phyloP scores from a whole-genome alignment of 495 filamentous ascomycete genomes.

The Pyronema omphalodes region DNA sequence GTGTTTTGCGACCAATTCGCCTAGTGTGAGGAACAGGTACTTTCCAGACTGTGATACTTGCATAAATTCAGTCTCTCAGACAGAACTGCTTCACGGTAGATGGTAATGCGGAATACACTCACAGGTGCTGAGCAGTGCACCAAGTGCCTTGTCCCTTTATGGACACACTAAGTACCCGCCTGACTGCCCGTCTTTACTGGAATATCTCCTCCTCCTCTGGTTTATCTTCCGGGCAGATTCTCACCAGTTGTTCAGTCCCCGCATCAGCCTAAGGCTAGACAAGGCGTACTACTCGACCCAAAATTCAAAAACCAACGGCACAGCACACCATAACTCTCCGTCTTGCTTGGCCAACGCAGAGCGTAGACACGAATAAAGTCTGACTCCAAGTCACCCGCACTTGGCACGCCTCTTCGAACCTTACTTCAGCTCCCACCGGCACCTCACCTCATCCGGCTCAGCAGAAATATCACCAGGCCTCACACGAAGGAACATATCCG shows the following conservation, averaged over 20 bases:
- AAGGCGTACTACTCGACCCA: neutral
- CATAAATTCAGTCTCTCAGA: neutral
- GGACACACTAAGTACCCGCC: neutral
- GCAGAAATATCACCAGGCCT: no score
- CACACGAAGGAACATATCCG: no score
- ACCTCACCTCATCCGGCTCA: neutral
- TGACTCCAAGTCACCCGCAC: neutral
- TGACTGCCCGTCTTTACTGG: neutral
- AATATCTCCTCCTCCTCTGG: neutral
- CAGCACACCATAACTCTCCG: neutral
- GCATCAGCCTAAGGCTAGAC: neutral
- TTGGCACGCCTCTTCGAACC: neutral
- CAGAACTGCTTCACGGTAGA: neutral
- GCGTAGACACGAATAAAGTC: neutral
- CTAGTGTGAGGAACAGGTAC: neutral
- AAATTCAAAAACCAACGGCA: neutral
- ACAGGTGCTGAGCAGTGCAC: neutral
- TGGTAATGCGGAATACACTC: neutral
- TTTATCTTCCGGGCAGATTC: neutral
- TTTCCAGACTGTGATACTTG: neutral
- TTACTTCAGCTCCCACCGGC: neutral
- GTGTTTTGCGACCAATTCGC: neutral
- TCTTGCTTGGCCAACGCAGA: neutral
- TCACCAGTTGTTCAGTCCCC: neutral
- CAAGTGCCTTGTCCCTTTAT: neutral